A percentile compares a stretch with the other conserved stretches of the same genome.
phyloP scores from a whole-genome alignment of 1,139 yeast genomes.

The Debaryomycetaceae sp. region DNA sequence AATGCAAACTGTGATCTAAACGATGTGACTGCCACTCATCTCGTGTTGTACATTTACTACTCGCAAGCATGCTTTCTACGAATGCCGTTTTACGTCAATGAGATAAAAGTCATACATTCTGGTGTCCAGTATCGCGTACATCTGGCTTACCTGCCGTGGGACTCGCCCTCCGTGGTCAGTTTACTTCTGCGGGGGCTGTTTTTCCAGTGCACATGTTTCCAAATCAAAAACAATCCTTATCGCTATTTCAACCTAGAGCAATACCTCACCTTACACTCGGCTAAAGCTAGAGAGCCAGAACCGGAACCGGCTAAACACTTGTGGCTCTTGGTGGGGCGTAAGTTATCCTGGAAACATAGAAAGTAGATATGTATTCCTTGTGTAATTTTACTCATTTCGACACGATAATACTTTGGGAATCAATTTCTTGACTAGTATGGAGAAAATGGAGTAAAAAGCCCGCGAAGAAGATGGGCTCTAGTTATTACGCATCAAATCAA shows the following conservation, averaged over 20 bases:
- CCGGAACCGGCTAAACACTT: too few relatives aligned
- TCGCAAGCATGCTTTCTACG: conserved; percentile 3
- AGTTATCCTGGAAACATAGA: too few relatives aligned
- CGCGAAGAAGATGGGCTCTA: too few relatives aligned
- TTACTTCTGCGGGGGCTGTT: background rate
- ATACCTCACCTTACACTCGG: conserved; percentile 3
- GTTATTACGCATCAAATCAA: too few relatives aligned
- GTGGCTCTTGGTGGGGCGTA: too few relatives aligned
- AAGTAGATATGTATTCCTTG: too few relatives aligned
- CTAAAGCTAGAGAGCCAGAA: too few relatives aligned
- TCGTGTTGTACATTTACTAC: conserved; percentile 8
- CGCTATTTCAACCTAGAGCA: conserved; percentile 8
- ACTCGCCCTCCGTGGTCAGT: background rate
- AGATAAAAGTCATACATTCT: conserved; percentile 6
- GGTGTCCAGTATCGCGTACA: conserved; percentile 5
- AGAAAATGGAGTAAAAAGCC: too few relatives aligned
- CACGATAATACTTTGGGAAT: too few relatives aligned
- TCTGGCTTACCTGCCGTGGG: background rate
- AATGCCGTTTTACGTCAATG: conserved; percentile 5
- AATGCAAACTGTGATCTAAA: conserved; percentile 1
- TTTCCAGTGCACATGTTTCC: background rate
- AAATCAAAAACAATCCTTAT: conserved; percentile 1
- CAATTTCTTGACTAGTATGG: too few relatives aligned
- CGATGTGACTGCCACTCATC: conserved; percentile 7
- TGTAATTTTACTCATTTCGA: too few relatives aligned